These are phyloP conservation scores for Passalora sequoiae DNA, from an alignment of 2,329 filamentous ascomycete genomes.

Conservation along the genomic window DNA sequence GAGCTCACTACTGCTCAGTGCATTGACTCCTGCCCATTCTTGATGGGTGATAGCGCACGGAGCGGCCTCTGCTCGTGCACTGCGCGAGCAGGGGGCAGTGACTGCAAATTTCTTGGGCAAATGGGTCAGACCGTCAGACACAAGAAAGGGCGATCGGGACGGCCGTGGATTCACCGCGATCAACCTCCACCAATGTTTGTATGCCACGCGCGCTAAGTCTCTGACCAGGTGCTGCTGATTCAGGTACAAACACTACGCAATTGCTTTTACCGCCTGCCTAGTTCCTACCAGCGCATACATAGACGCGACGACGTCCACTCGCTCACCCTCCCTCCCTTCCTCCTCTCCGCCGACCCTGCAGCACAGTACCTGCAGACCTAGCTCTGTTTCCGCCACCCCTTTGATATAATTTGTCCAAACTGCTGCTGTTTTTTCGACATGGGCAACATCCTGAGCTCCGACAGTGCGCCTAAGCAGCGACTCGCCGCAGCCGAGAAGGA, in stretches of 20 bases:
- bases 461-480: conserved; percentile 18
- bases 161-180: conserved; percentile 1
- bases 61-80: background rate
- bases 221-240: background rate
- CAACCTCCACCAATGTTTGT: conserved; percentile 3
- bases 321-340: background rate
- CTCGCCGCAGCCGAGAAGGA: conserved; percentile 21
- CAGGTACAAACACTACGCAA: background rate
- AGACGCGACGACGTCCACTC: background rate
- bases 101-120: conserved; percentile 2
- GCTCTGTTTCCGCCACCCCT: too few species aligned
- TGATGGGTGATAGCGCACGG: background rate
- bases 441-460: conserved; percentile 18
- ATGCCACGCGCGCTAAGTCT: conserved; percentile 3
- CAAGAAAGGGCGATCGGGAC: too few species aligned
- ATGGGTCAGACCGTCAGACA: too few species aligned
- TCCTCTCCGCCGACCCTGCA: background rate
- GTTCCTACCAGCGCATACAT: background rate
- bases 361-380: background rate
- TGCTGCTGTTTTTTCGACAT: conserved; percentile 7
- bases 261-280: background rate
- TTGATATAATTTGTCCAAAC: background rate
- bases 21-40: background rate
- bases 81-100: background rate
- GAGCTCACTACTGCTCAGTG: background rate